A percentile compares a stretch with the other conserved stretches of the same genome.
phyloP scores from a whole-genome alignment of 768 basidiomycete species.

The Agaricus subrufescens region DNA sequence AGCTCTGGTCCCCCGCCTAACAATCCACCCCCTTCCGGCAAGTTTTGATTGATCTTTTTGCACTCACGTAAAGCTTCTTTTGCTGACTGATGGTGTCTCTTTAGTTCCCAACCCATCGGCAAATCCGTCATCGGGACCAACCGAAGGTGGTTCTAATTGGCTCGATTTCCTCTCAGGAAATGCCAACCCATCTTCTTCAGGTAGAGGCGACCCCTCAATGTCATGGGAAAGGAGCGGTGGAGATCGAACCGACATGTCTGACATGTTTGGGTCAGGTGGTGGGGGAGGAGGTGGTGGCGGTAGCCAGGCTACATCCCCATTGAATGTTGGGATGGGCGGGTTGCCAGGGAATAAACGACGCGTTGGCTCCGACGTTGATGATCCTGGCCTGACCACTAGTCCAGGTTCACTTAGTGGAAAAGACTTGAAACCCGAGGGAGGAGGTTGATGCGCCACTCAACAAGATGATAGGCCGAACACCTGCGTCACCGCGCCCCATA shows the following conservation, averaged over 20 bases:
- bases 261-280: constrained; percentile 7
- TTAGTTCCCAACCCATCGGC: constrained; percentile 4
- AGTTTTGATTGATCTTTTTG: neutral
- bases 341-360: constrained; percentile 8
- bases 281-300: neutral
- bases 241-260: constrained; percentile 5
- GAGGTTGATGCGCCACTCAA: neutral
- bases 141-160: constrained; percentile 10
- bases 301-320: constrained; percentile 5
- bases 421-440: constrained; percentile 8
- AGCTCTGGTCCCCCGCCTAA: constrained; percentile 2
- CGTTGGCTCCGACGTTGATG: constrained; percentile 3
- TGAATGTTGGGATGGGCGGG: constrained; percentile 1
- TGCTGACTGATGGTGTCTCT: neutral
- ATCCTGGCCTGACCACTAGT: neutral
- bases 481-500: neutral
- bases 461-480: neutral
- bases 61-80: neutral
- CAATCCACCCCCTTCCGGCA: constrained; percentile 3
- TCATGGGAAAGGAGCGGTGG: constrained; percentile 12
- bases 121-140: constrained; percentile 6
- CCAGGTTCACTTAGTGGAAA: constrained; percentile 6
- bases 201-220: constrained; percentile 10
- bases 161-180: constrained; percentile 6
- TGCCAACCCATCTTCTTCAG: constrained; percentile 1